Evolutionary conservation across 2,329 filamentous ascomycete genomes (phyloP).

Genomic region (Thelonectria blattea): DNA sequence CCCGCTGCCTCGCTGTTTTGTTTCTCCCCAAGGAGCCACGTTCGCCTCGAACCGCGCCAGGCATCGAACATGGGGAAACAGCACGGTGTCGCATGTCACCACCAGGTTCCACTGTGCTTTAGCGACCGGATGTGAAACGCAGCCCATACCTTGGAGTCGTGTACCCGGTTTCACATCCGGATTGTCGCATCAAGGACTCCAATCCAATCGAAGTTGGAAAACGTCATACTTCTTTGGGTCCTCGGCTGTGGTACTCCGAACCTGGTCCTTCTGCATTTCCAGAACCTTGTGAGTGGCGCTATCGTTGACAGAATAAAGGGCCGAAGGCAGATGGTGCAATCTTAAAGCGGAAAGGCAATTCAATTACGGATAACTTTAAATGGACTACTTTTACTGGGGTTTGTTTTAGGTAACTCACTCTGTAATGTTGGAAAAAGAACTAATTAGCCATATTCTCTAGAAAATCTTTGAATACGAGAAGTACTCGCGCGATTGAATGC

Average conservation of each 20-base stretch:
- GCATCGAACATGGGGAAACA: too few species aligned
- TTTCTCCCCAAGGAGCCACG: too few species aligned
- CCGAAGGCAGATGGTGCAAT: neutral
- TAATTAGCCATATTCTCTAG: neutral
- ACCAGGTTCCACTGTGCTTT: too few species aligned
- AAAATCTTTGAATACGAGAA: neutral
- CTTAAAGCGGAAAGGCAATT: slow-evolving; percentile 2
- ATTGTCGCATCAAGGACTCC: too few species aligned
- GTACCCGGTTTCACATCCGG: too few species aligned
- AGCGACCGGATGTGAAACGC: too few species aligned
- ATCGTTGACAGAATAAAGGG: neutral
- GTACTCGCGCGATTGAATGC: neutral
- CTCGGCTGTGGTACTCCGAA: slow-evolving; percentile 2
- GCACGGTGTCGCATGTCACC: too few species aligned
- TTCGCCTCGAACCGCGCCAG: too few species aligned
- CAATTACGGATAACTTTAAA: neutral
- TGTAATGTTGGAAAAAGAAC: neutral
- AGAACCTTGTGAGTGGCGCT: neutral
- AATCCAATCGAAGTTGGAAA: neutral
- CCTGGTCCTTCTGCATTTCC: neutral
- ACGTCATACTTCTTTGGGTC: slow-evolving; percentile 1
- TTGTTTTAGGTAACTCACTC: neutral
- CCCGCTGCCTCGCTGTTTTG: too few species aligned
- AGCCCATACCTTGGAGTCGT: too few species aligned
- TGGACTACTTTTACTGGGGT: neutral